A percentile compares a stretch with the other conserved stretches of the same genome.
phyloP scores from a whole-genome alignment of 345 rosid genomes.

The Ricinus communis region DNA sequence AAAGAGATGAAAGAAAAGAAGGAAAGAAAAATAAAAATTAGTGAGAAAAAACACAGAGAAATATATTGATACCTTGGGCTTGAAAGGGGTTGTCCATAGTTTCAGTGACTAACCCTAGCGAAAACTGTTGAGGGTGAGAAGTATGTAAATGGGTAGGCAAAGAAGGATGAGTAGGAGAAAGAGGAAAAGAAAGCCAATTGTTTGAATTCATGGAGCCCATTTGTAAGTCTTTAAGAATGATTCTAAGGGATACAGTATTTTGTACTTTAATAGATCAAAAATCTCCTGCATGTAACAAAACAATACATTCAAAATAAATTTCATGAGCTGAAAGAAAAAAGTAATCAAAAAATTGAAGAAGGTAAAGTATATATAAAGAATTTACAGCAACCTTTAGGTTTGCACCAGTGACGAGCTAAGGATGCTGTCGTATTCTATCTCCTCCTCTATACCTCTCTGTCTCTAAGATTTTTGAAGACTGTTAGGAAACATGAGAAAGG shows the following conservation, averaged over 20 bases:
- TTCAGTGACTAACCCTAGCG: conserved; percentile 76
- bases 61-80: conserved; percentile 60
- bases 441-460: conserved; percentile 3
- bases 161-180: conserved; percentile 75
- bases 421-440: no score
- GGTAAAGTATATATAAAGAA: neutral
- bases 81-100: conserved; percentile 77
- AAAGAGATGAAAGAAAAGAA: neutral
- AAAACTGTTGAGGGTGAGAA: conserved; percentile 75
- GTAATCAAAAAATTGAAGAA: neutral
- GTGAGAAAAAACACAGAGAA: neutral
- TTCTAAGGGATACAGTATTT: neutral
- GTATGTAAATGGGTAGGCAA: conserved; percentile 67
- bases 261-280: conserved; percentile 20
- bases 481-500: conserved; percentile 18
- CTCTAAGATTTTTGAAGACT: conserved; percentile 28
- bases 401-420: conserved; percentile 24
- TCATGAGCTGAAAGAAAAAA: neutral
- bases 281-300: conserved; percentile 21
- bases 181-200: conserved; percentile 98
- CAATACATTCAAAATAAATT: conserved; percentile 4
- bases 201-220: conserved; percentile 79
- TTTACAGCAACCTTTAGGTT: neutral
- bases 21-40: neutral
- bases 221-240: neutral